Conservation (phyloP, 2,329 filamentous ascomycete genomes). For the Epichloe coenophiala region DNA sequence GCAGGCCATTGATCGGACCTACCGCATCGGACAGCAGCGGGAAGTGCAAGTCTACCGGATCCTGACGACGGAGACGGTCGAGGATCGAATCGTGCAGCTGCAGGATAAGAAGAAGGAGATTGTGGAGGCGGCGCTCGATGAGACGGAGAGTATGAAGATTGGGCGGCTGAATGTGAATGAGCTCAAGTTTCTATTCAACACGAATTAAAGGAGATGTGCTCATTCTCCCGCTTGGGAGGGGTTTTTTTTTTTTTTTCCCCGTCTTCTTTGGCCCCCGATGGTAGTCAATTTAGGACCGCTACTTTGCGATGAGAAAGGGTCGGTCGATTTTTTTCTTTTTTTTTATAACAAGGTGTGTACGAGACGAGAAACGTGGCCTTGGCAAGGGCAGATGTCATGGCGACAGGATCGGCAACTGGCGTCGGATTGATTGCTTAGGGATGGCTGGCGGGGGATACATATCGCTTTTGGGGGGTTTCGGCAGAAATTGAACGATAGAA, state of each 20-base stretch:
- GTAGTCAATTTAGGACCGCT: no score
- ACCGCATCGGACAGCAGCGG: slow-evolving; percentile 69
- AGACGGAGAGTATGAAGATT: slow-evolving; percentile 53
- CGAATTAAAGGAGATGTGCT: not conserved
- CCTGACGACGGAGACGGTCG: slow-evolving; percentile 63
- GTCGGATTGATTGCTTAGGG: not conserved
- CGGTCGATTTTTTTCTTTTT: no score
- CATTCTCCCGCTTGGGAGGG: no score
- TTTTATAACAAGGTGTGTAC: no score
- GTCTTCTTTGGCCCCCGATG: no score
- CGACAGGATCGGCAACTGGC: not conserved
- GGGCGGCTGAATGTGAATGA: slow-evolving; percentile 53
- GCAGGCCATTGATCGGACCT: slow-evolving; percentile 80
- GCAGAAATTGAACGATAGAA: not conserved
- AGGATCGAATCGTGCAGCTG: slow-evolving; percentile 70
- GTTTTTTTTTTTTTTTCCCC: no score
- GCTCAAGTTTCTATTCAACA: slow-evolving; percentile 53
- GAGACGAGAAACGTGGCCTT: no score
- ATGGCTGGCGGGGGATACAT: not conserved
- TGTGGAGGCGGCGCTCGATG: slow-evolving; percentile 68
- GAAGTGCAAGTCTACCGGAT: slow-evolving; percentile 71
- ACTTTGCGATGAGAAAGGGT: no score
- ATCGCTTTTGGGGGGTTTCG: not conserved
- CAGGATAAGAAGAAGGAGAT: slow-evolving; percentile 68
- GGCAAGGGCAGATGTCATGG: no score